Evolutionary conservation across 768 basidiomycete species (phyloP).

Genomic region (Tephrocybe sp.): DNA sequence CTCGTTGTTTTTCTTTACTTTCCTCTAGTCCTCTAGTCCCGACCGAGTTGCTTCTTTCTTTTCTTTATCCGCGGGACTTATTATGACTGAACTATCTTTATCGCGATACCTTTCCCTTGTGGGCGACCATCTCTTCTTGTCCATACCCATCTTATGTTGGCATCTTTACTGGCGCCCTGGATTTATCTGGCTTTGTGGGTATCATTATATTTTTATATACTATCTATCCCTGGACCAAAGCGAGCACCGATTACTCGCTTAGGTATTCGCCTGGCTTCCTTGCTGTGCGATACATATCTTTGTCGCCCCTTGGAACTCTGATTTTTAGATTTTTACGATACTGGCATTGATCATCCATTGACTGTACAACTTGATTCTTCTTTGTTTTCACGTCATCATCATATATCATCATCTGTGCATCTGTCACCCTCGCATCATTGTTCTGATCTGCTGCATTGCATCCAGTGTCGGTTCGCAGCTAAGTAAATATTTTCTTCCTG

Average conservation of each 20-base stretch:
- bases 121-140: slow-evolving; percentile 1
- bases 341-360: no score
- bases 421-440: no score
- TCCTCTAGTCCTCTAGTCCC: slow-evolving; percentile 9
- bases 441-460: no score
- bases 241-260: slow-evolving; percentile 28
- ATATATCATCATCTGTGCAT: no score
- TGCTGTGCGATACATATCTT: neutral
- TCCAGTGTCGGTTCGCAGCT: no score
- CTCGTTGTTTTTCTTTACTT: neutral
- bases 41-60: slow-evolving; percentile 4
- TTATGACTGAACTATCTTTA: slow-evolving; percentile 21
- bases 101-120: slow-evolving; percentile 21
- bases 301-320: neutral
- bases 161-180: neutral
- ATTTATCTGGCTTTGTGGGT: neutral
- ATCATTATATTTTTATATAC: neutral
- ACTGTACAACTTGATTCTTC: no score
- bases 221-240: slow-evolving; percentile 21
- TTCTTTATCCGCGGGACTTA: neutral
- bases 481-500: no score
- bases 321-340: no score
- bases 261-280: neutral
- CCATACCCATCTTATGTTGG: neutral
- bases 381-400: no score